These are phyloP conservation scores for Kernera saxatilis DNA, from an alignment of 345 rosid species.

Conservation along the genomic window DNA sequence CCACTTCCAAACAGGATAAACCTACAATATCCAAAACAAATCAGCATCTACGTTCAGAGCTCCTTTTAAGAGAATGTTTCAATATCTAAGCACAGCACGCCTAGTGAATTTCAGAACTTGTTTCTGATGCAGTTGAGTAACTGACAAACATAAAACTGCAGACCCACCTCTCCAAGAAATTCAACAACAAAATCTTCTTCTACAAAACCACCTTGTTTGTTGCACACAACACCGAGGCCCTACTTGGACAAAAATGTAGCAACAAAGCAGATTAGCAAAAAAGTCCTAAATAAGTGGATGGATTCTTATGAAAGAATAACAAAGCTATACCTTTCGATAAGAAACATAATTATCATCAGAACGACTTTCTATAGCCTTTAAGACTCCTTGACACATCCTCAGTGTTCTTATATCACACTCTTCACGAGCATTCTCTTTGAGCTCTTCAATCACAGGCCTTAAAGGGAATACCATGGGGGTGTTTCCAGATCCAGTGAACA, in stretches of 20 bases:
- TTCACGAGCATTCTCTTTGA: conserved; percentile 60
- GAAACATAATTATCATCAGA: conserved; percentile 94
- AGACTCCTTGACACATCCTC: conserved; percentile 71
- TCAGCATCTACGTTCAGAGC: conserved; percentile 8
- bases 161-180: conserved; percentile 95
- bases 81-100: neutral
- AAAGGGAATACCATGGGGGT: conserved; percentile 88
- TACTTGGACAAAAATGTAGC: conserved; percentile 30
- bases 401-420: conserved; percentile 58
- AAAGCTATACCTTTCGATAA: conserved; percentile 74
- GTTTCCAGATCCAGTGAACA: conserved; percentile 80
- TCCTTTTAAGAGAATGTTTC: neutral
- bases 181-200: conserved; percentile 98
- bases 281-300: neutral
- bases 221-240: conserved; percentile 99
- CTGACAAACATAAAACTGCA: conserved; percentile 10
- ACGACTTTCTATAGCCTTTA: conserved; percentile 83
- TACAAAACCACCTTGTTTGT: conserved; percentile 89
- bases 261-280: conserved; percentile 25
- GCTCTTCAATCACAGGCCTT: conserved; percentile 80
- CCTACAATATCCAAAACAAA: conserved; percentile 41
- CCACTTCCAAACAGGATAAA: conserved; percentile 99
- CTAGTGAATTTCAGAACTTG: conserved; percentile 1
- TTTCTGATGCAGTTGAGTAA: conserved; percentile 6
- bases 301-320: neutral